phyloP scores from a whole-genome alignment of 768 basidiomycete species.

The Megacollybia marginata region DNA sequence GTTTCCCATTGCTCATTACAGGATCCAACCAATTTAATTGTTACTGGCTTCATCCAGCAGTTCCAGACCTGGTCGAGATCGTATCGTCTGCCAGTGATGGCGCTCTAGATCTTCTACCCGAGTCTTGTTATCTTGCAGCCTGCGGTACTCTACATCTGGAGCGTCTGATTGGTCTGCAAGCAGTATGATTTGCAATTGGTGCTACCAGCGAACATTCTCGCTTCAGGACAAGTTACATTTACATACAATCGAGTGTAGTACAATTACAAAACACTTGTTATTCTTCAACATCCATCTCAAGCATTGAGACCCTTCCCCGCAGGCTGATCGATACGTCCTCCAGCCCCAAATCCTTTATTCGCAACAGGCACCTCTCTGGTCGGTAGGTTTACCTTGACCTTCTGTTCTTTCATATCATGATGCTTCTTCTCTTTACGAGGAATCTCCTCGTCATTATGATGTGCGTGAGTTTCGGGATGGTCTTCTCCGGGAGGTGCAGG shows the following conservation, averaged over 20 bases:
- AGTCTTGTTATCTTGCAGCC: too few species aligned
- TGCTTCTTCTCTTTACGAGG: neutral
- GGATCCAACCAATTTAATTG: too few species aligned
- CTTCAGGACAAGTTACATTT: neutral
- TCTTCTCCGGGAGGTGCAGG: conserved; percentile 34
- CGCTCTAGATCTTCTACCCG: too few species aligned
- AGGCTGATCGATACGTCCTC: neutral
- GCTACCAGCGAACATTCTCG: too few species aligned
- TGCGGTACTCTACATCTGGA: too few species aligned
- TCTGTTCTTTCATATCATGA: neutral
- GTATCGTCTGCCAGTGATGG: too few species aligned
- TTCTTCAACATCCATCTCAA: neutral
- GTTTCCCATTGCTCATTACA: too few species aligned
- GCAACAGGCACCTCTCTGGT: neutral
- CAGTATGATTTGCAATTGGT: too few species aligned
- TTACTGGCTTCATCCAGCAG: too few species aligned
- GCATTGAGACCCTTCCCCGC: neutral
- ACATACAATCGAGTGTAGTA: neutral
- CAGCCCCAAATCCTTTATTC: neutral
- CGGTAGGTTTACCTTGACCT: conserved; percentile 16
- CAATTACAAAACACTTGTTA: neutral
- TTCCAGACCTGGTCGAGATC: too few species aligned
- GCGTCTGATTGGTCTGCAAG: too few species aligned
- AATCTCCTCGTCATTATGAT: conserved; percentile 19
- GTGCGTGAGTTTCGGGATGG: conserved; percentile 22